phyloP scores from a whole-genome alignment of 2,329 filamentous ascomycete genomes.

The Scedosporium dehoogii region DNA sequence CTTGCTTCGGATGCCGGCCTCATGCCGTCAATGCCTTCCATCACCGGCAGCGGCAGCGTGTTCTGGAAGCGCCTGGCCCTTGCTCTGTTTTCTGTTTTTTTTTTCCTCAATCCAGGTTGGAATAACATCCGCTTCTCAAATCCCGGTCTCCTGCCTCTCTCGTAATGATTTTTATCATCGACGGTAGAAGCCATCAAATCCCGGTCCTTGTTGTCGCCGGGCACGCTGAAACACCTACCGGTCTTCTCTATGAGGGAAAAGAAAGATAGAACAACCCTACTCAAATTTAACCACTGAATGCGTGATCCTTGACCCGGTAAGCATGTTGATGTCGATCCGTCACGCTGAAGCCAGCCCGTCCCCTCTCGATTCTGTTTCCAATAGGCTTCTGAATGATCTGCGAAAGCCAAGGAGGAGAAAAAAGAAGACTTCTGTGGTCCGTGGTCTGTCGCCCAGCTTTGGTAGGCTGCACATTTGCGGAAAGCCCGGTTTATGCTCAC shows the following conservation, averaged over 20 bases:
- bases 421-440: not conserved
- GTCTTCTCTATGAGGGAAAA: not conserved
- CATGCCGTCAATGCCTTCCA: too few species aligned
- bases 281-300: not conserved
- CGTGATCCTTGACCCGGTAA: not conserved
- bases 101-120: not conserved
- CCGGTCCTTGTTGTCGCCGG: not conserved
- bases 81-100: not conserved
- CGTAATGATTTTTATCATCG: not conserved
- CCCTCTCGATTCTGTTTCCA: not conserved
- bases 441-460: not conserved
- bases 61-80: not conserved
- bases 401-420: not conserved
- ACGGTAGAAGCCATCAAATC: not conserved
- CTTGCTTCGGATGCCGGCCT: too few species aligned
- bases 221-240: not conserved
- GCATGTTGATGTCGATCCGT: not conserved
- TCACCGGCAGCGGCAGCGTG: not conserved
- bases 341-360: not conserved
- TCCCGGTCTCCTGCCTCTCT: not conserved
- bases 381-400: not conserved
- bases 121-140: not conserved
- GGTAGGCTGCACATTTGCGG: not conserved
- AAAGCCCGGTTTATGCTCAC: not conserved
- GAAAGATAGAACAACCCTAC: too few species aligned